Evolutionary conservation across 768 basidiomycete species (phyloP).

Genomic region (Botryobasidium botryosum): DNA sequence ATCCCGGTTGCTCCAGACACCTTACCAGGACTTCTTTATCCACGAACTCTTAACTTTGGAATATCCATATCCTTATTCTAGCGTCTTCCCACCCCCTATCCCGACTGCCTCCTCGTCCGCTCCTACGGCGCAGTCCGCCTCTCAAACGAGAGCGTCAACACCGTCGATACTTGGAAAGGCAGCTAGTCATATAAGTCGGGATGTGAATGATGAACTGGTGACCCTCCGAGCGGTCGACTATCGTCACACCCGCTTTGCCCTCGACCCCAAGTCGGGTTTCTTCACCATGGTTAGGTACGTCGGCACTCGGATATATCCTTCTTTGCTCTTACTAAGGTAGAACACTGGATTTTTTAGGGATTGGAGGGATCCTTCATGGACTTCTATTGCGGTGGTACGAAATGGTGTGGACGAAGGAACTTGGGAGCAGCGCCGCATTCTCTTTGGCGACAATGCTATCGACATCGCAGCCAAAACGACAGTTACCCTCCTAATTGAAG

Average conservation of each 20-base stretch:
- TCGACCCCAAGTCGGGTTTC: conserved; percentile 69
- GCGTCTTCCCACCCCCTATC: conserved; percentile 45
- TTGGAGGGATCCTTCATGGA: conserved; percentile 77
- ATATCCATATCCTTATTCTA: conserved; percentile 65
- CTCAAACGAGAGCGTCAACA: conserved; percentile 1
- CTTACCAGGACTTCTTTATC: conserved; percentile 65
- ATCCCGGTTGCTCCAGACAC: conserved; percentile 39
- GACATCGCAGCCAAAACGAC: conserved; percentile 82
- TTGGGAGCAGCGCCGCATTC: conserved; percentile 43
- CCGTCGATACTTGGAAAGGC: too few relatives aligned
- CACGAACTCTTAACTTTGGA: conserved; percentile 48
- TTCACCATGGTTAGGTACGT: conserved; percentile 66
- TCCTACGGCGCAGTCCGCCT: conserved; percentile 3
- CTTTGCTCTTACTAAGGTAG: not conserved
- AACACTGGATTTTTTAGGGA: conserved; percentile 34
- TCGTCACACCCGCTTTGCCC: conserved; percentile 77
- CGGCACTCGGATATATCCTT: not conserved
- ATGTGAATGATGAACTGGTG: too few relatives aligned
- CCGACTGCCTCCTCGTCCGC: conserved; percentile 14
- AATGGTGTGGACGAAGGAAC: conserved; percentile 38
- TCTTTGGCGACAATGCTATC: conserved; percentile 79
- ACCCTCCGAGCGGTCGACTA: too few relatives aligned
- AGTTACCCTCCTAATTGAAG: conserved; percentile 63
- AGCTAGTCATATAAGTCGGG: too few relatives aligned
- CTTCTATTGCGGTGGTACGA: conserved; percentile 40